A percentile compares a stretch with the other conserved stretches of the same genome.
phyloP scores from a whole-genome alignment of 495 filamentous ascomycete genomes.

The Peziza echinospora region DNA sequence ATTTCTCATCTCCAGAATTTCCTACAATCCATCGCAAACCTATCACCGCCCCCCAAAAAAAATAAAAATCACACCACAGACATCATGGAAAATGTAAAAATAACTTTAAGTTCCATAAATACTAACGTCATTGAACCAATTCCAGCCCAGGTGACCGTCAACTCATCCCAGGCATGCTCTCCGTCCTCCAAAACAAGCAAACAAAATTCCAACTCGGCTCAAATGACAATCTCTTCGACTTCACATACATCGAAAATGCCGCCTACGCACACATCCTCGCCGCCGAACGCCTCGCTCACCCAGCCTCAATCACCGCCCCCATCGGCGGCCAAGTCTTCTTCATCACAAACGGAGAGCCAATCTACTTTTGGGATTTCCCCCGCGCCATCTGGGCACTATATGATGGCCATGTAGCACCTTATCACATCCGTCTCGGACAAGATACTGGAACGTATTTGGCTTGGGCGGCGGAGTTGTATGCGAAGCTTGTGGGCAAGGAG shows the following conservation, averaged over 20 bases:
- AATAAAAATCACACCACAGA: too few species aligned
- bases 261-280: constrained; percentile 55
- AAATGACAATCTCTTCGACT: constrained; percentile 77
- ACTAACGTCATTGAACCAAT: too few species aligned
- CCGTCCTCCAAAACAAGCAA: constrained; percentile 39
- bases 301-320: constrained; percentile 47
- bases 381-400: constrained; percentile 52
- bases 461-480: constrained; percentile 43
- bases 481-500: constrained; percentile 44
- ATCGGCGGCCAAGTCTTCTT: constrained; percentile 92
- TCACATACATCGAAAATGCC: constrained; percentile 60
- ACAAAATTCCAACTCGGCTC: constrained; percentile 66
- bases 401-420: constrained; percentile 39
- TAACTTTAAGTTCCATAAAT: too few species aligned
- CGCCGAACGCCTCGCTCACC: constrained; percentile 45
- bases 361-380: constrained; percentile 93
- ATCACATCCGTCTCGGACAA: constrained; percentile 40
- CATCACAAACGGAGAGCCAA: constrained; percentile 75
- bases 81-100: too few species aligned
- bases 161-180: constrained; percentile 37
- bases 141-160: constrained; percentile 41
- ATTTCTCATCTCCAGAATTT: not conserved
- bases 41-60: not conserved
- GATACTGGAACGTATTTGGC: constrained; percentile 44
- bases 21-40: not conserved